Base-by-base conservation (phyloP, 345 rosid species). In the Nephelium lappaceum region DNA sequence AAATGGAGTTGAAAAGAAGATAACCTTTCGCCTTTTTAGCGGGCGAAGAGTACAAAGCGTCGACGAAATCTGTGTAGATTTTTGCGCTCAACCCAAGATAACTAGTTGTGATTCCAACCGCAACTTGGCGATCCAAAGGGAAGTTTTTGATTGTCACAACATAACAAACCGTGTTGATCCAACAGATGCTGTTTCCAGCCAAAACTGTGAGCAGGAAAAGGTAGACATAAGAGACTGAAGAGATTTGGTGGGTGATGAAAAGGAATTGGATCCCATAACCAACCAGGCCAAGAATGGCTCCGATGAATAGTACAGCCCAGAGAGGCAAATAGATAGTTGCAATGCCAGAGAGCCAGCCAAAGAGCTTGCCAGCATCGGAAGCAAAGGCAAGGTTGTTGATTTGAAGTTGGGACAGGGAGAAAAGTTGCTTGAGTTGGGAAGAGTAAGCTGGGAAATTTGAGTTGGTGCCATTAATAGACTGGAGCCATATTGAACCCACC, bases 111-210 rank as follows among this genome's bases (percentile, higher is more conserved):
- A 96, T 75, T n/a, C 99, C 99, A 0, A 89, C 91, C 0, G 93
- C 93, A 0, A 91, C 87, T 62, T 92, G 97, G 18, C 89, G 88
- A 38, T 89, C 82, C 25, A 64, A 24, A 0, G 95, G 89, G 71
- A 93, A 92, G 63, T 86, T 90, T 2, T 78, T 76, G 31, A 92
- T 95, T 0, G 83, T 80, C 0, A 88, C 91, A 2, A 89, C 74
- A 69, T 90, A 93, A 51, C 91, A 89, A 19, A 91, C 99, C 0
- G 99, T 93, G 85, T 95, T 95, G 84, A 95, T 87, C 98, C 98
- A 95, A 51, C 98, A 95, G n/a, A 95, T 92, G 79, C 99, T 92
- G 79, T 94, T 94, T 66, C 98, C 99, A 5, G 97, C 97, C 18
- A 96, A 10, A 23, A 92, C 85, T 18, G 94, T 87, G 49, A 96